Conservation (phyloP, 306 rosid species). For the Cucurbita maxima region DNA sequence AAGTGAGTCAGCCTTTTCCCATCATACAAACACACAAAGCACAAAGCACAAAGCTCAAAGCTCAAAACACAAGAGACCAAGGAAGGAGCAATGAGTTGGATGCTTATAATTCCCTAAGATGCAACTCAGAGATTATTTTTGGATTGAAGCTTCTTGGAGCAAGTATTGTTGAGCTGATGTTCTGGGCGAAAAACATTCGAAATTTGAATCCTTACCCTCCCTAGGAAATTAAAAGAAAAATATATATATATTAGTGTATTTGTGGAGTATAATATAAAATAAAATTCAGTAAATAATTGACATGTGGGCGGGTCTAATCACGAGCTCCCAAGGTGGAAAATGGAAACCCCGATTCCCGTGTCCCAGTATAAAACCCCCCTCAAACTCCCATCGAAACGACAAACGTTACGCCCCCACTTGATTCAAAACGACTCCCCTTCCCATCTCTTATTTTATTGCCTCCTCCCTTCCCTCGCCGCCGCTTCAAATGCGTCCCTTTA, state of each 20-base stretch:
- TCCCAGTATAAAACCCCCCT: not conserved
- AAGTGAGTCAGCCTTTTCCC: not conserved
- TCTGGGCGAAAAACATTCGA: no score
- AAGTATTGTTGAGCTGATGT: no score
- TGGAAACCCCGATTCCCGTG: not conserved
- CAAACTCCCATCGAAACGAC: constrained; percentile 4
- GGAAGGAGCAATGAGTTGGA: not conserved
- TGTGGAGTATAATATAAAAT: not conserved
- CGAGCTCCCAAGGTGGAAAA: not conserved
- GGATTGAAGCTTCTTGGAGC: no score
- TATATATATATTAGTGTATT: not conserved
- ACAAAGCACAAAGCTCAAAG: no score
- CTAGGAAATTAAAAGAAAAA: not conserved
- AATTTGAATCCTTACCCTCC: no score
- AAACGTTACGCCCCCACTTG: not conserved
- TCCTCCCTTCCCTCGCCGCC: constrained; percentile 2
- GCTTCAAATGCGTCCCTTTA: constrained; percentile 38
- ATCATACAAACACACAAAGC: not conserved
- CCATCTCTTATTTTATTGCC: not conserved
- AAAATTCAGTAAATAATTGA: not conserved
- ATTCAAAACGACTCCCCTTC: not conserved
- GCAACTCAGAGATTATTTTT: not conserved
- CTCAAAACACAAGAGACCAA: not conserved
- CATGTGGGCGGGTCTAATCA: not conserved
- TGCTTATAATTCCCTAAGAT: not conserved